Base-by-base conservation (phyloP, 2,329 filamentous ascomycete species). In the Aspergillus ruber region DNA sequence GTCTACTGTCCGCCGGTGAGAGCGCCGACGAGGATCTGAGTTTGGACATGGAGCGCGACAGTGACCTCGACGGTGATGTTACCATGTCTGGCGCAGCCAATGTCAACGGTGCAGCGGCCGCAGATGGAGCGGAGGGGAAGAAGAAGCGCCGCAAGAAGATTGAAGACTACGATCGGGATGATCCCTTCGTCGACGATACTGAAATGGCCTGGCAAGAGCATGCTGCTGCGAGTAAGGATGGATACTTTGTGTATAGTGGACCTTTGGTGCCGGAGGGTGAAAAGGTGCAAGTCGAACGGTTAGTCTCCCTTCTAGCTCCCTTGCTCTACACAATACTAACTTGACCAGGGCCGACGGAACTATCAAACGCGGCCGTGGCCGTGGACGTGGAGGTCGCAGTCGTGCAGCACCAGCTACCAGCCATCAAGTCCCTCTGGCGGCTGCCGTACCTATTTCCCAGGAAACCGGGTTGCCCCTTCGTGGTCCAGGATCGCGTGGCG, bases 241-340 rank as follows among this genome's bases (percentile, higher is more conserved):
- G 93, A 1, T 98, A 97, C 74, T 98, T 97, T 65, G 93, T 98
- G 1, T 98, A 96, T 69, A 94, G 88, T 51, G 93, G 93, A 3
- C 91, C 91, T 7, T 74, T 98, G 42, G 81, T 97, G 18, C 86
- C 86, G 4, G 90, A 95, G 68, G 87, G 85, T 18, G 86, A 95
- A 70, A 91, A 93, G 69, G 75, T 81, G 36, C 70, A 77, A 47
- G 74, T 83, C 43, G 82, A 85, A 62, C 75, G 79, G 80, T 82
- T 72, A 61, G 69, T 73, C 40, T 32, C 18, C 18, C 45, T 8
- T 35, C 18, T 6, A 32, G 21, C 60, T 53, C 47, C 51, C 50
- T 49, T 7, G 2, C 32, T 32, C n/a, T 41, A 41, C 21, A 4
- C 13, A 41, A 49, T 44, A 41, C 55, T 63, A 51, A 63, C 44